Evolutionary conservation across 169 alveolate genomes (phyloP).

Genomic region (Plasmodium blacklocki): DNA sequence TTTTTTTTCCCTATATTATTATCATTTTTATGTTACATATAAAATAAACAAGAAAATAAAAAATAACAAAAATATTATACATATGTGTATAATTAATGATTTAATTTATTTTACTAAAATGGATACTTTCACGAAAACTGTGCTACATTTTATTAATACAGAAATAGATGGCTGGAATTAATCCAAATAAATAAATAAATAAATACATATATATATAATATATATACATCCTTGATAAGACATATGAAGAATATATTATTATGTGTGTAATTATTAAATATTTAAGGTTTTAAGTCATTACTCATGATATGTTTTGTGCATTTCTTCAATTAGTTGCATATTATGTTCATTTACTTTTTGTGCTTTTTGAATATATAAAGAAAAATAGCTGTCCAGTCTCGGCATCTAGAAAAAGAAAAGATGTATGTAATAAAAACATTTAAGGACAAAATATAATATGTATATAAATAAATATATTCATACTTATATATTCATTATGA

Average conservation of each 20-base stretch:
- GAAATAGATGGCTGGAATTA: too few species aligned
- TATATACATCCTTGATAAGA: neutral
- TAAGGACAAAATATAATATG: neutral
- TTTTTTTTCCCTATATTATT: too few species aligned
- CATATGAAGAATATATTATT: neutral
- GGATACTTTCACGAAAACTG: too few species aligned
- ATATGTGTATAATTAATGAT: too few species aligned
- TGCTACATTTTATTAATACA: too few species aligned
- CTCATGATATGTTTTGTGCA: constrained; percentile 58
- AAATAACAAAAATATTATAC: too few species aligned
- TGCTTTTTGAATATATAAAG: constrained; percentile 69
- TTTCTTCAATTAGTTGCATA: constrained; percentile 27
- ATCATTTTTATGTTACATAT: too few species aligned
- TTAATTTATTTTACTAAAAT: too few species aligned
- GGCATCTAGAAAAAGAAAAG: constrained; percentile 36
- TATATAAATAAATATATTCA: neutral
- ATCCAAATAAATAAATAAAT: too few species aligned
- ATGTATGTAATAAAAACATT: neutral
- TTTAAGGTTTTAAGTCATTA: neutral
- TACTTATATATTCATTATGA: neutral
- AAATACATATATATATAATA: neutral
- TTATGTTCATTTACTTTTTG: constrained; percentile 62
- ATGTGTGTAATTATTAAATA: neutral
- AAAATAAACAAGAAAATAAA: too few species aligned
- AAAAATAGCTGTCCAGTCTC: constrained; percentile 59